Evolutionary conservation across 2,329 filamentous ascomycete species (phyloP), one percentile per base, ranked within the genome.

Genomic region (Lasiodiplodia citricola): DNA sequence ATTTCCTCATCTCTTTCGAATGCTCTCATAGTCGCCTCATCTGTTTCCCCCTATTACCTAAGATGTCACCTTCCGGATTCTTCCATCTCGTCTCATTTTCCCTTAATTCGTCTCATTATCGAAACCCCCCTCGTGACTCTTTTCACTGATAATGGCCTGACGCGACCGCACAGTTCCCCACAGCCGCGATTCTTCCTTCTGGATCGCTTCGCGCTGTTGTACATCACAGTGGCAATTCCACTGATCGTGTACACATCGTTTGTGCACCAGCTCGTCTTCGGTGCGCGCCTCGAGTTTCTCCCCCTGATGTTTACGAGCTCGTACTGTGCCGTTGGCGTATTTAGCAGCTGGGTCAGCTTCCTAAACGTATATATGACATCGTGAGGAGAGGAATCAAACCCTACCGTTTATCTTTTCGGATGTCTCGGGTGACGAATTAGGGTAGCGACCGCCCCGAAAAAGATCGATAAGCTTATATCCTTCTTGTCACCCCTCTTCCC

Each of bases 291-390:
- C 74, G 93, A 97, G 80, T 99, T 98, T 79, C 81, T 99, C 67
- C 96, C 96, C 31, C 83, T 98, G 74, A 98, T 99, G 95, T 96
- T 98, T 77, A 97, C 91, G 73, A 98, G 95, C 83, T 92, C 92
- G 14, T 99, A 98, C 80, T 93, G 92, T 41, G 96, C 96, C 4
- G 84, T 98, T 69, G 96, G 96, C n/a, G 94, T 98, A 0, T 89
- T 97, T 21, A 94, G 93, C 3, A 98, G 96, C 81, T 98, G 95
- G 95, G 75, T 97, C 51, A 94, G 96, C 11, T 97, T 97, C 78
- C 88, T 94, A 83, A 92, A 97, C 38, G 94, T 98, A 63, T 98
- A 95, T 81, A 94, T 97, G 31, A 67, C 44, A 4, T 64, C 60
- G 44, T 64, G 23, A 31, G 44, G 25, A 14, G 28, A 23, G 31